These are phyloP conservation scores for Musa troglodytarum DNA, from an alignment of 176 grass and related monocot genomes.

Conservation along the genomic window DNA sequence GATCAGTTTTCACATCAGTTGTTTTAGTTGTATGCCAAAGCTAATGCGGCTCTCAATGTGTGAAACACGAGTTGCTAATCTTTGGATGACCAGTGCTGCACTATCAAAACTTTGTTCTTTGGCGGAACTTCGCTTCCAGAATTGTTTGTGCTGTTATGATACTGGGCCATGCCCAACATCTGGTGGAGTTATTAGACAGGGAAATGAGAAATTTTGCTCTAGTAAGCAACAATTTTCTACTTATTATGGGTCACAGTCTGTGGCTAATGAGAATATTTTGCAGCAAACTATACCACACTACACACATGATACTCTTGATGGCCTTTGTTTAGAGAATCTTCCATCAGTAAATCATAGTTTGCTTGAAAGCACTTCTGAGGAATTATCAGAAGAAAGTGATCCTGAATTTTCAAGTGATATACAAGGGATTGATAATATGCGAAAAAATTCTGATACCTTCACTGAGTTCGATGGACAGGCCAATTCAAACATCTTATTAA, in stretches of 20 bases:
- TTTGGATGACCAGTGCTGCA: constrained; percentile 21
- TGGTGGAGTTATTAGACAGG: neutral
- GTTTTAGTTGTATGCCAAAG: constrained; percentile 23
- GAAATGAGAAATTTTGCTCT: neutral
- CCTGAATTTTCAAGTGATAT: constrained; percentile 11
- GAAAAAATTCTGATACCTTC: neutral
- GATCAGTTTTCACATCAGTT: constrained; percentile 16
- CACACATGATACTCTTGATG: neutral
- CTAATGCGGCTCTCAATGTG: constrained; percentile 18
- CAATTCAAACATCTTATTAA: constrained; percentile 9
- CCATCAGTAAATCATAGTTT: neutral
- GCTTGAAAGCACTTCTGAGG: neutral
- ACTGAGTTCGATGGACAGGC: neutral
- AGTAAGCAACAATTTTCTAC: neutral
- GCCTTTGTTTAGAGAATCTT: neutral
- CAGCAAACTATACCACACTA: neutral
- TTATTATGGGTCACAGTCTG: neutral
- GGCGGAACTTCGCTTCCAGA: constrained; percentile 21
- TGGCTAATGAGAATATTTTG: neutral
- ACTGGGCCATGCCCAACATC: constrained; percentile 8
- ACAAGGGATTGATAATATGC: neutral
- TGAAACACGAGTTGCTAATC: constrained; percentile 22
- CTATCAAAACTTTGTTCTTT: constrained; percentile 18
- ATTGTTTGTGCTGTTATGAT: constrained; percentile 19
- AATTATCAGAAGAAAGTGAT: constrained; percentile 13